A percentile compares a stretch with the other conserved stretches of the same genome.
Evolutionary conservation across 805 yeast genomes (phyloP).

Genomic region (Metschnikowia koreensis): DNA sequence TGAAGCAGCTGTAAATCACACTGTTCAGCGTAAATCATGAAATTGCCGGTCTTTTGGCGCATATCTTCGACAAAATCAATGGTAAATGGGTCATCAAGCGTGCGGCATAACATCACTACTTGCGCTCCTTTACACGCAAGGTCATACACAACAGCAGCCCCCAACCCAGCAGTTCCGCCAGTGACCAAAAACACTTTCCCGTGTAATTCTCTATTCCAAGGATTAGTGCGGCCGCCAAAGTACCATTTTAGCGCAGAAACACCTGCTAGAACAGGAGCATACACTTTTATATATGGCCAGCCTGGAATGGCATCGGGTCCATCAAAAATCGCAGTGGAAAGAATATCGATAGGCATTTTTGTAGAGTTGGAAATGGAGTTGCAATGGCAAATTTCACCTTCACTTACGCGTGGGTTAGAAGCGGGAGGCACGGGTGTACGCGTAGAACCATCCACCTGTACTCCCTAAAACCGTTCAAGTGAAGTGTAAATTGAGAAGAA

Average conservation of each 20-base stretch:
- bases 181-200: conserved; percentile 81
- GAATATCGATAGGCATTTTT: conserved; percentile 79
- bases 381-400: too few species aligned
- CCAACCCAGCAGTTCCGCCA: conserved; percentile 95
- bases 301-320: conserved; percentile 80
- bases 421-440: conserved; percentile 3
- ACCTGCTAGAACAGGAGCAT: conserved; percentile 50
- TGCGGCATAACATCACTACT: conserved; percentile 65
- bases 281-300: conserved; percentile 55
- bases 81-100: conserved; percentile 66
- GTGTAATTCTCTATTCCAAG: conserved; percentile 91
- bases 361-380: neutral
- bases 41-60: conserved; percentile 66
- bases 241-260: conserved; percentile 59
- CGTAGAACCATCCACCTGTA: neutral
- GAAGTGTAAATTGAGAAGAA: too few species aligned
- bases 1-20: conserved; percentile 75
- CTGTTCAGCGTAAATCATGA: conserved; percentile 83
- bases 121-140: conserved; percentile 86
- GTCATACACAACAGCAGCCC: conserved; percentile 71
- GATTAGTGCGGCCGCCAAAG: conserved; percentile 75
- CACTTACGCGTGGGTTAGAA: neutral
- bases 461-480: neutral
- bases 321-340: conserved; percentile 64
- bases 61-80: conserved; percentile 77